Evolutionary conservation across 345 rosid species (phyloP).

Genomic region (Salix suchowensis): DNA sequence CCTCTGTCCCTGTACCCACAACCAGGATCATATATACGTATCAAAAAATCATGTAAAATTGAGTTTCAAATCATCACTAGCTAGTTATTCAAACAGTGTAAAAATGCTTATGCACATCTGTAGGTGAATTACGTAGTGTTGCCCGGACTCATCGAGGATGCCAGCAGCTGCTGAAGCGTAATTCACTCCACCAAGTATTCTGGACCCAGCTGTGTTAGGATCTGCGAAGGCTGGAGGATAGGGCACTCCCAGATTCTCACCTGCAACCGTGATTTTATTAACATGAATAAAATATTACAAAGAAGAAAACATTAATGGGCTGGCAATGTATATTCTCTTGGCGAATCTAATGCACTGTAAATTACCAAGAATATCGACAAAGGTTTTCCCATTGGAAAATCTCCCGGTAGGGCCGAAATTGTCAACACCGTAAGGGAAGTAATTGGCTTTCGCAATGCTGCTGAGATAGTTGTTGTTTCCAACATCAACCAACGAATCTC

Average conservation of each 20-base stretch:
- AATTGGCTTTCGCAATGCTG: constrained; percentile 21
- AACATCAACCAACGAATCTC: constrained; percentile 28
- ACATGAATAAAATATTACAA: background rate
- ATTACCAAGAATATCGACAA: constrained; percentile 26
- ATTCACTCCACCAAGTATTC: constrained; percentile 21
- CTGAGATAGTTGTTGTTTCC: constrained; percentile 30
- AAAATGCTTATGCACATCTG: background rate
- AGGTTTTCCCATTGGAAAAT: constrained; percentile 28
- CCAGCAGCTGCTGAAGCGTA: constrained; percentile 33
- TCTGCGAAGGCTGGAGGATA: constrained; percentile 61
- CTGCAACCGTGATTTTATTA: background rate
- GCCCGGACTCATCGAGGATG: constrained; percentile 26
- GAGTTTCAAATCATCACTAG: background rate
- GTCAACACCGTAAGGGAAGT: constrained; percentile 27
- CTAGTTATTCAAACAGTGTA: background rate
- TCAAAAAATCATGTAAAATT: background rate
- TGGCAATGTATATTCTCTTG: too few relatives aligned
- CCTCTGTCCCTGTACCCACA: constrained; percentile 26
- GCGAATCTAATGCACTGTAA: background rate
- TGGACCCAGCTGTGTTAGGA: constrained; percentile 51
- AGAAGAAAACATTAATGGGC: too few relatives aligned
- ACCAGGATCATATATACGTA: background rate
- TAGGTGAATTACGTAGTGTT: constrained; percentile 15
- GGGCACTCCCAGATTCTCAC: constrained; percentile 17
- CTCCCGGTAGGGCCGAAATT: constrained; percentile 21